Evolutionary conservation across 495 filamentous ascomycete genomes (phyloP).

Genomic region (Terfezia claveryi): DNA sequence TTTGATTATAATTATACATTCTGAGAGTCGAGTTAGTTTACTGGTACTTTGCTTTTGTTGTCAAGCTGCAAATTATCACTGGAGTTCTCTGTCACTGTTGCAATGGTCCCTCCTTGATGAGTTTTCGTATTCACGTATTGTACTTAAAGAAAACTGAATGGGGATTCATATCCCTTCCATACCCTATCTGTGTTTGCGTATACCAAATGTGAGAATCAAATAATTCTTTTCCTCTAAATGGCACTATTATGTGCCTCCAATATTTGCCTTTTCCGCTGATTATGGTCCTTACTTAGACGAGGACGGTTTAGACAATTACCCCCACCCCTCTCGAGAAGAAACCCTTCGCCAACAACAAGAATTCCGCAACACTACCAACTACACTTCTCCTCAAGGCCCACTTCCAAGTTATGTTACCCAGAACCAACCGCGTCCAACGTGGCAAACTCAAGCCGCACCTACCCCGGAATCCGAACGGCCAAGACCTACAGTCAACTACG

Average conservation of each 20-base stretch:
- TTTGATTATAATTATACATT: not conserved
- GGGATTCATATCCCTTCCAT: too few species aligned
- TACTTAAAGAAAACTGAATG: not conserved
- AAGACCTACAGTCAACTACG: not conserved
- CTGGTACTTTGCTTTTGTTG: not conserved
- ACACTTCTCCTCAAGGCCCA: not conserved
- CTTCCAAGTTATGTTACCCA: not conserved
- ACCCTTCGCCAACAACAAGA: not conserved
- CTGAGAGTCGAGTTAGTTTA: not conserved
- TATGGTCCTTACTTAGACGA: not conserved
- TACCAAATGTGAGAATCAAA: not conserved
- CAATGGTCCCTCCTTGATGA: not conserved
- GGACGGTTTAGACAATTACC: not conserved
- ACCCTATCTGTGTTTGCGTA: too few species aligned
- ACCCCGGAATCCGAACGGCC: too few species aligned
- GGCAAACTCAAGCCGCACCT: not conserved
- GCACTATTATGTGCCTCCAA: not conserved
- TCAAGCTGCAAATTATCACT: too few species aligned
- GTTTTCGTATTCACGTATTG: not conserved
- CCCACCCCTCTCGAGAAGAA: not conserved
- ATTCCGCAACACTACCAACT: not conserved
- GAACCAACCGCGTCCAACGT: not conserved
- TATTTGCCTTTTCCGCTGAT: not conserved
- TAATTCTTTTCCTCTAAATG: not conserved
- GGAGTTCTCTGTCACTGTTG: too few species aligned